phyloP scores from a whole-genome alignment of 495 filamentous ascomycete species.

The Aspergillus sclerotiicarbonarius region DNA sequence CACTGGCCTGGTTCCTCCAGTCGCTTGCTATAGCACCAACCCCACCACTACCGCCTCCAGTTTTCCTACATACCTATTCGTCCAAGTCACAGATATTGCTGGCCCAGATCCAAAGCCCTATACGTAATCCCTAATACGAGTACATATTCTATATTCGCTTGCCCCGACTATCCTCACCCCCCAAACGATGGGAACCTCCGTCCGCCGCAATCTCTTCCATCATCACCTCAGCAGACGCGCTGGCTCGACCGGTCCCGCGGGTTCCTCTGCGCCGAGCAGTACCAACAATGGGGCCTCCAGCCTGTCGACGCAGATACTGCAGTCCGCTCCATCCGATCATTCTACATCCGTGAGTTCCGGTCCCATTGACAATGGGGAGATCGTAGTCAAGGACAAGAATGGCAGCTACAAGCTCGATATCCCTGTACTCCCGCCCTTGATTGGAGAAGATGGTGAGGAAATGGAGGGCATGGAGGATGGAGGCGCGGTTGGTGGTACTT shows the following conservation, averaged over 20 bases:
- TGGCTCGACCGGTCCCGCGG: constrained; percentile 42
- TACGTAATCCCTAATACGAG: neutral
- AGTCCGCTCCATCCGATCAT: constrained; percentile 40
- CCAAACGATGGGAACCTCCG: constrained; percentile 36
- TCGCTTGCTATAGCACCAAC: too few species aligned
- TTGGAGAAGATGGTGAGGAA: constrained; percentile 56
- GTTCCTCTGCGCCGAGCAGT: constrained; percentile 14
- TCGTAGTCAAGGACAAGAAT: constrained; percentile 72
- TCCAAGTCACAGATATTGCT: too few species aligned
- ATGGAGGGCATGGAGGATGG: constrained; percentile 38
- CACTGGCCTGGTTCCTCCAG: too few species aligned
- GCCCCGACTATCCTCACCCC: neutral
- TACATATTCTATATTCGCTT: neutral
- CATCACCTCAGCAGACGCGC: constrained; percentile 67
- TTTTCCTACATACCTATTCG: too few species aligned
- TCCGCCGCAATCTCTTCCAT: constrained; percentile 75
- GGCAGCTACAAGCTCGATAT: constrained; percentile 73
- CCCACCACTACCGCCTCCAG: too few species aligned
- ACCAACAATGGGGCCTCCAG: constrained; percentile 24
- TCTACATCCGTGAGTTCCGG: constrained; percentile 32
- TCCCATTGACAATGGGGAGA: constrained; percentile 58
- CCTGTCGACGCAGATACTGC: constrained; percentile 29
- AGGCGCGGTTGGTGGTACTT: constrained; percentile 20
- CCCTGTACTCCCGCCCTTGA: constrained; percentile 51
- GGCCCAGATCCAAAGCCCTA: neutral